phyloP scores from a whole-genome alignment of 2,329 filamentous ascomycete genomes.

The Akanthomyces lecanii region DNA sequence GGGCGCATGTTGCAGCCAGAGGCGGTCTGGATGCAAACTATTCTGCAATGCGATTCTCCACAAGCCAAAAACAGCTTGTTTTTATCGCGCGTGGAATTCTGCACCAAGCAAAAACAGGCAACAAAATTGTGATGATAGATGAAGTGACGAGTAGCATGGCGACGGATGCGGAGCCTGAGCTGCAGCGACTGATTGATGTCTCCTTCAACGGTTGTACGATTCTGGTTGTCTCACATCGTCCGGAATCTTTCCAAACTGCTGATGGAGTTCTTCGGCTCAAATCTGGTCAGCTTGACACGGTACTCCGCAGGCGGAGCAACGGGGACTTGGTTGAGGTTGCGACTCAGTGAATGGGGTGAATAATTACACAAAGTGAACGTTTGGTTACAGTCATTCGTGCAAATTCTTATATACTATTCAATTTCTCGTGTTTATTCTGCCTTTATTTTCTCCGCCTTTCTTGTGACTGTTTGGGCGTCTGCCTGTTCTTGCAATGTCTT shows the following conservation, averaged over 20 bases:
- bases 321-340: background rate
- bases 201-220: background rate
- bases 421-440: too few species aligned
- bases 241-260: background rate
- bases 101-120: background rate
- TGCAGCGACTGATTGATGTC: background rate
- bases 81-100: conserved; percentile 8
- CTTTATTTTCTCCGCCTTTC: too few species aligned
- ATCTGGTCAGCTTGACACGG: background rate
- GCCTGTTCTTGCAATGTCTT: too few species aligned
- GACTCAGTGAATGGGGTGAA: too few species aligned
- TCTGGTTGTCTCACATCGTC: background rate
- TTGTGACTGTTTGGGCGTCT: too few species aligned
- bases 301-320: background rate
- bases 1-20: conserved; percentile 35
- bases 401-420: too few species aligned
- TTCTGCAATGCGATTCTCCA: background rate
- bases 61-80: background rate
- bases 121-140: conserved; percentile 6
- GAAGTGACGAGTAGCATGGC: conserved; percentile 8
- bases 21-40: conserved; percentile 17
- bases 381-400: too few species aligned
- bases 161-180: background rate
- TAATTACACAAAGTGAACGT: too few species aligned
- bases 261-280: background rate